phyloP scores from a whole-genome alignment of 192 early-diverging fungal species.

The Coemansia sp. region DNA sequence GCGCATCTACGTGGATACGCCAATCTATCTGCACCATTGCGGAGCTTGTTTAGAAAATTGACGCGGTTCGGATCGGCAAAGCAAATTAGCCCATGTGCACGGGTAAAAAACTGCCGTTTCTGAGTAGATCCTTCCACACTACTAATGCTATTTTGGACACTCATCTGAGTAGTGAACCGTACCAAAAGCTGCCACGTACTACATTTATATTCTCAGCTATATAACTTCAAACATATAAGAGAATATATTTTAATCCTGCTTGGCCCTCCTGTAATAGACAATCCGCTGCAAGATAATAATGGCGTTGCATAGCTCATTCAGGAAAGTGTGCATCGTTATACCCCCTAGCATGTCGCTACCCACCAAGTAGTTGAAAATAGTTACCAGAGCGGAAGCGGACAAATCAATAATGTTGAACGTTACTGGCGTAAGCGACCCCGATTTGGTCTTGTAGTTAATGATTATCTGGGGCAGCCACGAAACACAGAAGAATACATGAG shows the following conservation, averaged over 20 bases:
- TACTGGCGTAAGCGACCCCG: constrained; percentile 8
- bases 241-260: neutral
- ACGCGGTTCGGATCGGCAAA: neutral
- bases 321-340: neutral
- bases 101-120: neutral
- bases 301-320: neutral
- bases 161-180: neutral
- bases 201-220: neutral
- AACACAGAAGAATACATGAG: neutral
- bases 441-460: constrained; percentile 5
- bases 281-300: constrained; percentile 16
- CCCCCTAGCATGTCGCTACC: neutral
- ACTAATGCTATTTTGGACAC: neutral
- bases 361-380: neutral
- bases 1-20: neutral
- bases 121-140: neutral
- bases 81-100: neutral
- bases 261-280: constrained; percentile 1
- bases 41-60: neutral
- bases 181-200: neutral
- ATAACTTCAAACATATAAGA: neutral
- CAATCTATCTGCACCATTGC: neutral
- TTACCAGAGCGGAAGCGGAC: neutral
- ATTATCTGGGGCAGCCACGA: constrained; percentile 15
- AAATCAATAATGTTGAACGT: neutral